Base-by-base conservation (phyloP, 2,329 filamentous ascomycete genomes). In the Lasiodiplodia gonubiensis region DNA sequence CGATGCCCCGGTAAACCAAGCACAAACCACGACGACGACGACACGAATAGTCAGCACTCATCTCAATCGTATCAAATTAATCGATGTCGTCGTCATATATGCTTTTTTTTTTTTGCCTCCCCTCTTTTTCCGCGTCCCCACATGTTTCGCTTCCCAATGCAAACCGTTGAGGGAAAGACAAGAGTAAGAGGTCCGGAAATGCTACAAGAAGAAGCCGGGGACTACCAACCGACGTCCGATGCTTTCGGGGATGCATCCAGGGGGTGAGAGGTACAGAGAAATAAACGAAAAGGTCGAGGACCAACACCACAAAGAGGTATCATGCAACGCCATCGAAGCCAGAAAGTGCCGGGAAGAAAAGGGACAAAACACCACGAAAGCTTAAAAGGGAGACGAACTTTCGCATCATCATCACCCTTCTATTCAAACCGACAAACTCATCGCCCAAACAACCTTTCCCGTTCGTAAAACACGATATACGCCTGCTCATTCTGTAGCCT, bases 401-500 rank as follows among this genome's bases (percentile, higher is more conserved):
- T 14, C 39, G 7, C 16, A 16, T 18, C 18, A 2, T 6, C 6
- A 4, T 5, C 39, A n/a, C 18, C 16, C 18, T 4, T n/a, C 39
- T 1, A 46, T 8, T 0, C 53, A 55, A 21, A n/a, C 42, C 46
- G 4, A 33, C 16, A 8, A 6, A 23, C 30, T 37, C 37, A 63
- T 7, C 63, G 23, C 5, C 46, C 52, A 48, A 57, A 42, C n/a
- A 66, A 4, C 14, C 53, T 48, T 10, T 68, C 68, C 54, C 69
- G 16, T 78, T 87, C 85, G 75, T 88, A 90, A 77, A 90, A 90
- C 69, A 90, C 83, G 75, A 90, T 85, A 76, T 90, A 90, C 35
- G 88, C 88, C 76, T 88, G 85, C 72, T 87, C 85, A 70, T 88
- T 89, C 76, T 88, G 86, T 71, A 89, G 71, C 49, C 83, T 80